Conservation (phyloP, 202 grass and related monocot genomes). For the Setaria italica region DNA sequence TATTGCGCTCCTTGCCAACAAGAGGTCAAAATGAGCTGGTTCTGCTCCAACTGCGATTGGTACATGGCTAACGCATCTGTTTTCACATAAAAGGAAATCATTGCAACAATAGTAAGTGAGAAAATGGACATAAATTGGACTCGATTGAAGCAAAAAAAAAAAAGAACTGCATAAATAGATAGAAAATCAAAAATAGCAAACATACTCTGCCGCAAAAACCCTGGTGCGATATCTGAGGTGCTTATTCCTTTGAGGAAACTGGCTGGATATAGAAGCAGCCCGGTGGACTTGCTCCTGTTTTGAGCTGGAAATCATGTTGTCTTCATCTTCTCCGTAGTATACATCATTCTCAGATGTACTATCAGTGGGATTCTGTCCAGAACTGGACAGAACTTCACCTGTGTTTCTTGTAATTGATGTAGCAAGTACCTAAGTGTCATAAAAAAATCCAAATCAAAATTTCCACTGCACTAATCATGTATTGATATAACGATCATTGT, state of each 20-base stretch:
- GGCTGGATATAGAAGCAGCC: slow-evolving; percentile 53
- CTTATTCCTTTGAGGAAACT: slow-evolving; percentile 77
- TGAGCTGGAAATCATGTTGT: slow-evolving; percentile 82
- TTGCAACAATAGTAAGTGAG: slow-evolving; percentile 35
- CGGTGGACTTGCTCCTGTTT: slow-evolving; percentile 58
- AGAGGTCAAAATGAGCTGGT: slow-evolving; percentile 93
- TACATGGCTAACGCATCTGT: slow-evolving; percentile 90
- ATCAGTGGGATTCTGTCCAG: slow-evolving; percentile 57
- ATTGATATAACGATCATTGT: not conserved
- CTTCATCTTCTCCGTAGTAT: slow-evolving; percentile 86
- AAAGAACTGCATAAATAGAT: not conserved
- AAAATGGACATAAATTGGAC: slow-evolving; percentile 40
- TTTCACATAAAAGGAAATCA: slow-evolving; percentile 41
- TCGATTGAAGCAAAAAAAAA: slow-evolving; percentile 25
- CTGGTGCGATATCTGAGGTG: slow-evolving; percentile 94
- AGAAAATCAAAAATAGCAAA: slow-evolving; percentile 13
- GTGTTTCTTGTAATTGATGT: slow-evolving; percentile 72
- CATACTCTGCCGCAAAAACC: slow-evolving; percentile 98
- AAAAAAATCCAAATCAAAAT: slow-evolving; percentile 39
- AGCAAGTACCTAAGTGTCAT: slow-evolving; percentile 78
- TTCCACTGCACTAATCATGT: slow-evolving; percentile 8
- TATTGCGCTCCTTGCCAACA: slow-evolving; percentile 66
- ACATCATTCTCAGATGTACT: slow-evolving; percentile 63
- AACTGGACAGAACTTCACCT: slow-evolving; percentile 54
- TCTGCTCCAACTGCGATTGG: slow-evolving; percentile 90